Evolutionary conservation across 768 basidiomycete species (phyloP).

Genomic region (Amanita phalloides): DNA sequence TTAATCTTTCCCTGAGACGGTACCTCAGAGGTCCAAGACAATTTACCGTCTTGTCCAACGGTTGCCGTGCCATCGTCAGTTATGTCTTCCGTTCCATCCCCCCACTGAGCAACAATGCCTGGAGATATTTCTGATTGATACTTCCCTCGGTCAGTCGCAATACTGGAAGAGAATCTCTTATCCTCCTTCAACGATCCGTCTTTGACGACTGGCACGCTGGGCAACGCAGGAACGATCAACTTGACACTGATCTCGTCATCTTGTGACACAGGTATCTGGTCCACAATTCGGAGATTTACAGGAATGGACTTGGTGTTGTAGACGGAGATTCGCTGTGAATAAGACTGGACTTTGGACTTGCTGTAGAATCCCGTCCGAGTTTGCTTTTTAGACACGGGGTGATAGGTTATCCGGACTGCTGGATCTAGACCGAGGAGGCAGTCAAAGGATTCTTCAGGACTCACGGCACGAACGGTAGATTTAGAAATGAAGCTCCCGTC

Average conservation of each 20-base stretch:
- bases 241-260: conserved; percentile 21
- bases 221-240: conserved; percentile 18
- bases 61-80: conserved; percentile 15
- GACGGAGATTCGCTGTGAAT: conserved; percentile 25
- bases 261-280: conserved; percentile 25
- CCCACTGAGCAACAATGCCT: conserved; percentile 20
- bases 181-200: too few species aligned
- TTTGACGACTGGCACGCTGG: neutral
- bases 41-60: conserved; percentile 22
- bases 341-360: conserved; percentile 18
- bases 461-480: conserved; percentile 20
- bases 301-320: conserved; percentile 22
- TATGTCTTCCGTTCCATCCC: conserved; percentile 11
- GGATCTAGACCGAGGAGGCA: conserved; percentile 30
- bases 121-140: conserved; percentile 13
- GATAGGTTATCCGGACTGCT: conserved; percentile 27
- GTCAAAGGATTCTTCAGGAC: conserved; percentile 28
- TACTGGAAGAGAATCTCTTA: neutral
- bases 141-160: neutral
- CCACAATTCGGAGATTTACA: conserved; percentile 21
- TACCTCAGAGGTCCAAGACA: conserved; percentile 23
- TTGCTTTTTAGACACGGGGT: conserved; percentile 21
- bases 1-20: conserved; percentile 19
- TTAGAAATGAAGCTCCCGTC: conserved; percentile 30
- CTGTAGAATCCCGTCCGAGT: conserved; percentile 23